Evolutionary conservation across 2,329 filamentous ascomycete species (phyloP).

Genomic region (Ascochyta rabiei): DNA sequence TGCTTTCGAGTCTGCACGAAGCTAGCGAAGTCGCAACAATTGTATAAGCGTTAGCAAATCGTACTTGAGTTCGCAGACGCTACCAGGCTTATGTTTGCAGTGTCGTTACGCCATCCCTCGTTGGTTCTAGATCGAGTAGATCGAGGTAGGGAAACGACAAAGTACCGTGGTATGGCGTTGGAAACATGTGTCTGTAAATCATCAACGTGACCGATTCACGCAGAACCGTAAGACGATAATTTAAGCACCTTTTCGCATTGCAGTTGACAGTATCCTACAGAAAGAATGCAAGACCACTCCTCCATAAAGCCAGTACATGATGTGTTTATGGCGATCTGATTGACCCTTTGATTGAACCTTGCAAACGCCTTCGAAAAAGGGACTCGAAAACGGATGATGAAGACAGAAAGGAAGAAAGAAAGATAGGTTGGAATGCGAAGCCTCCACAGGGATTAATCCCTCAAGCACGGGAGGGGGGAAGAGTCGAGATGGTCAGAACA

Average conservation of each 20-base stretch:
- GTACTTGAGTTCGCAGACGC: not conserved
- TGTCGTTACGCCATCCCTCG: not conserved
- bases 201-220: not conserved
- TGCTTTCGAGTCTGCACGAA: not conserved
- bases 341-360: constrained; percentile 1
- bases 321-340: constrained; percentile 1
- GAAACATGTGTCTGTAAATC: not conserved
- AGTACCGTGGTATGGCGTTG: not conserved
- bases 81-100: not conserved
- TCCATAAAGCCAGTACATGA: not conserved
- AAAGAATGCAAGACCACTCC: not conserved
- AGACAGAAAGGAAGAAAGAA: constrained; percentile 3
- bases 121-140: not conserved
- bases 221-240: not conserved
- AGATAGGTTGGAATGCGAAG: not conserved
- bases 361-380: not conserved
- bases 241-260: not conserved
- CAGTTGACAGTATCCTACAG: constrained; percentile 9
- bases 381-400: not conserved
- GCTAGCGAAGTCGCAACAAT: not conserved
- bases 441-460: not conserved
- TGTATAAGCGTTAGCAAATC: not conserved
- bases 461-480: not conserved
- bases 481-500: not conserved
- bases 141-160: not conserved